Evolutionary conservation across 257 asterid species (phyloP), one percentile per base, ranked within the genome.

Genomic region (Rauvolfia tetraphylla): DNA sequence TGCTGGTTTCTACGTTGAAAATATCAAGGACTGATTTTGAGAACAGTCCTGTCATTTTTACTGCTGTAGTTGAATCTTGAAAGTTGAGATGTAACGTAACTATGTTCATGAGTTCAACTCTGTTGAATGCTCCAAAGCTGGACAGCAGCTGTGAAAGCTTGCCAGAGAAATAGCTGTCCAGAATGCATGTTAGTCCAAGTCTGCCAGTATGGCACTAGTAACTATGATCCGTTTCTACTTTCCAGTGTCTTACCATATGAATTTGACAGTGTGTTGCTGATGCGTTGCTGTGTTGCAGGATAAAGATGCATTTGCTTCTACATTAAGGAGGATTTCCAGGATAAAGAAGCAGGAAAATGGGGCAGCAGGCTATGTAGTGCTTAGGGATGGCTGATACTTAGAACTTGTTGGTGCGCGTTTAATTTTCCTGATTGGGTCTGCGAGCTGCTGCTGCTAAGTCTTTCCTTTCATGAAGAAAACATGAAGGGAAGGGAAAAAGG

Each of bases 231-330:
- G 2, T 49, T 44, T 27, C 63, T 27, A 25, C 38, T 31, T 49
- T 56, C 38, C 25, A 20, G 49, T 23, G 17, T 36, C 38, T 33
- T 29, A 29, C 6, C 33, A 44, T 65, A 34, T 51, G 38, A 3
- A 46, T 49, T 38, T 65, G 63, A 48, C 68, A 62, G 0, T 27
- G 5, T 5, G 8, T 5, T 29, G 25, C 69, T 41, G n/a, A 11
- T 41, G 27, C 27, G 18, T 59, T 66, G 56, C 58, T 80, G 29
- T 38, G 68, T 58, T 79, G 80, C 93, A 95, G 98, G 98, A 95
- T 84, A 95, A 95, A 91, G 86, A 82, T 80, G 90, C 93, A 12
- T 95, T 95, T 79, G 97, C 98, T 0, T 95, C 86, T 70, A 86
- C 87, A 67, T 78, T 95, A 84, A 90, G 94, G 79, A 87, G 87